Evolutionary conservation across 768 basidiomycete genomes (phyloP), one percentile per base, ranked within the genome.

Genomic region (Mycena pura): DNA sequence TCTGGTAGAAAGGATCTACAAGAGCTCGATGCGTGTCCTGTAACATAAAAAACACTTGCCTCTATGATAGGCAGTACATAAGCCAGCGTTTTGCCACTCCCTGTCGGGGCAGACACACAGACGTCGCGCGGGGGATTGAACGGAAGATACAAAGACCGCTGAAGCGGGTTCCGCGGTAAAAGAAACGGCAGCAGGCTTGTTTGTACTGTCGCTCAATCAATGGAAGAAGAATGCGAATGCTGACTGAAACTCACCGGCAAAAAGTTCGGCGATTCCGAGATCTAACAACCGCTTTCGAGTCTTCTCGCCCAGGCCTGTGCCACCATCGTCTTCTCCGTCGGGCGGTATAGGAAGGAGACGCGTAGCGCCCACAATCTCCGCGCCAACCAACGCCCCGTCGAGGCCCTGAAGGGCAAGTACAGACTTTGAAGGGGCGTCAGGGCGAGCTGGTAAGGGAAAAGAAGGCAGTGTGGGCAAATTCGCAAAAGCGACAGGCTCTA

Each of bases 21-120:
- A 29, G 15, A 38, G 41, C 45, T 67, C 29, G 54, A 54, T 39
- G 32, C 17, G 31, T 8, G 28, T 21, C 53, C 11, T 15, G 39
- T 2, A 21, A 11, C 24, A 19, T 34, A 25, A 28, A 14, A 29
- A 34, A 55, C 39, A 15, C 76, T 58, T 57, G 91, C 94, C 82
- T 97, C 94, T 28, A 97, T 81, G 54, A 98, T 91, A 1, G 97
- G 97, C 31, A 99, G 77, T 1, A 89, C 92, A 76, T 99, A 99
- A n/a, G 94, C 92, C 27, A 99, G 82, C 0, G 96, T 99, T 75
- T 99, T 99, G 0, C 97, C 97, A 67, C 95, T 97, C 22, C 97
- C 97, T 0, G 97, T 99, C 0, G 97, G 97, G 1, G 97, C 97
- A 8, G 95, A 97, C 13, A 96, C 92, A 66, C 95, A 96, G 13